These are phyloP conservation scores for Pythium insidiosum DNA, from an alignment of 352 stramenopile genomes.

Conservation along the genomic window DNA sequence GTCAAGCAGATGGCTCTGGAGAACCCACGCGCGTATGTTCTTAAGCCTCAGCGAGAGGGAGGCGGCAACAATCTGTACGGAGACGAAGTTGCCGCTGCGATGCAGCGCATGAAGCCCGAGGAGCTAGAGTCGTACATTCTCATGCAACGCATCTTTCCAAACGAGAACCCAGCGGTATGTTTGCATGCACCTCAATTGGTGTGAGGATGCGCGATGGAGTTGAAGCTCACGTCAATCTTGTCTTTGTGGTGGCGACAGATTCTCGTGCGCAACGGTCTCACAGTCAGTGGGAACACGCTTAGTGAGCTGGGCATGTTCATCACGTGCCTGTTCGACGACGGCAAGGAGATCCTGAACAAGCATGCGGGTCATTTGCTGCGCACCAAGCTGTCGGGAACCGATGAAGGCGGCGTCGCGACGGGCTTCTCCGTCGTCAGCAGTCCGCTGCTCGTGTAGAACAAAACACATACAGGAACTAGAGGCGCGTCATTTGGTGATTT, in stretches of 20 bases:
- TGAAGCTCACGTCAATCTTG: too few relatives aligned
- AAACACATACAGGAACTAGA: not conserved
- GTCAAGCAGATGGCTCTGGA: slow-evolving; percentile 64
- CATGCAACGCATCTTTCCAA: slow-evolving; percentile 96
- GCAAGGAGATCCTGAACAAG: slow-evolving; percentile 87
- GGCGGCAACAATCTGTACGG: slow-evolving; percentile 98
- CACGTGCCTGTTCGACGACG: slow-evolving; percentile 74
- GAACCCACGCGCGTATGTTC: slow-evolving; percentile 83
- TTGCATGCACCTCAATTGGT: too few relatives aligned
- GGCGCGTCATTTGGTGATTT: too few relatives aligned
- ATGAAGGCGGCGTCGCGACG: slow-evolving; percentile 95
- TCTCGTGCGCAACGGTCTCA: slow-evolving; percentile 70
- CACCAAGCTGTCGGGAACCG: slow-evolving; percentile 92
- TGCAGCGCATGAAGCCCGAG: slow-evolving; percentile 61
- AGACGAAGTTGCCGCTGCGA: slow-evolving; percentile 80
- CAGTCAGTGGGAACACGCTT: slow-evolving; percentile 78
- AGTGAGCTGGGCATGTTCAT: slow-evolving; percentile 96
- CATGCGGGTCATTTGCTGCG: slow-evolving; percentile 93
- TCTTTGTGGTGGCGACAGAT: slow-evolving; percentile 22
- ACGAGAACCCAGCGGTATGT: slow-evolving; percentile 53
- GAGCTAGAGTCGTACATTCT: slow-evolving; percentile 91
- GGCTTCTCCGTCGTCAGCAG: slow-evolving; percentile 92
- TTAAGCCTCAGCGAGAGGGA: slow-evolving; percentile 98
- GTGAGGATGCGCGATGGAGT: too few relatives aligned
- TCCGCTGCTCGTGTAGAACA: slow-evolving; percentile 78